Conservation (phyloP, 306 rosid genomes). For the Adenanthera pavonina region DNA sequence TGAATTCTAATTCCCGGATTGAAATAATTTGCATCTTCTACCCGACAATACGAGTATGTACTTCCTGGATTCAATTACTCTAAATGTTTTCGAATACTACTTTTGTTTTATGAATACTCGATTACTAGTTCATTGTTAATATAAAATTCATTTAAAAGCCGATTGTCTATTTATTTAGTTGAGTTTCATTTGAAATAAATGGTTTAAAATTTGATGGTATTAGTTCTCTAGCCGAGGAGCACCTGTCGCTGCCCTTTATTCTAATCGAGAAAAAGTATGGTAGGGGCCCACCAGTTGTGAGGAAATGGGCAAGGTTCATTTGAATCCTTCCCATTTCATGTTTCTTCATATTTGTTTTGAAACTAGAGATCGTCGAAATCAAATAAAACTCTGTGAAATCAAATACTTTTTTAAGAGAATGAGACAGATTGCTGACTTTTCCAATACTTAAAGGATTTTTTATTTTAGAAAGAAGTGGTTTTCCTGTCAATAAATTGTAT, state of each 20-base stretch:
- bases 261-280: not conserved
- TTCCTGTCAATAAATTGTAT: not conserved
- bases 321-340: not conserved
- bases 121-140: too few relatives aligned
- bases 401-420: not conserved
- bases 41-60: not conserved
- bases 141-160: too few relatives aligned
- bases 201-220: too few relatives aligned
- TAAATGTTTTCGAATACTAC: too few relatives aligned
- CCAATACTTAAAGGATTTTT: not conserved
- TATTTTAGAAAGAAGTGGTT: not conserved
- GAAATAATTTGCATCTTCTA: too few relatives aligned
- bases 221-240: too few relatives aligned
- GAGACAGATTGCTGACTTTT: not conserved
- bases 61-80: too few relatives aligned
- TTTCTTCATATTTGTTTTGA: not conserved
- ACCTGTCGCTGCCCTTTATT: too few relatives aligned
- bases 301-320: not conserved
- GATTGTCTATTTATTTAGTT: too few relatives aligned
- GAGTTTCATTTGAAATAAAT: too few relatives aligned
- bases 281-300: not conserved
- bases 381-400: not conserved
- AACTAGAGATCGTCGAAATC: not conserved
- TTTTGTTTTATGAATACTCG: too few relatives aligned
- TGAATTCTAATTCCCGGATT: too few relatives aligned